Base-by-base conservation (phyloP, 768 basidiomycete genomes). In the Tylopilus felleus region DNA sequence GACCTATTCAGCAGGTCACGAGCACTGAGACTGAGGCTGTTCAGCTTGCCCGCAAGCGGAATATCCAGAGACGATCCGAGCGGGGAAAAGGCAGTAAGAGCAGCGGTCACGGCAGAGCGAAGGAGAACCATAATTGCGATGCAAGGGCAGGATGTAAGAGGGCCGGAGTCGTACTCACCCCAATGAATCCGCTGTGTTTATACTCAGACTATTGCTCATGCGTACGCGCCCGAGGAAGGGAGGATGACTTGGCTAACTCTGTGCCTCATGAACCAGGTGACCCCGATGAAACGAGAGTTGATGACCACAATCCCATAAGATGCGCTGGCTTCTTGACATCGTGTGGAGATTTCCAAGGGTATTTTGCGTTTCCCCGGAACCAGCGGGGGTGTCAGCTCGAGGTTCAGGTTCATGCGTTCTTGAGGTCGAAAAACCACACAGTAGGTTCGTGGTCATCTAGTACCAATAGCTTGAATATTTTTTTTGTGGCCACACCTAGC, bases 1-100 rank as follows among this genome's bases (percentile, higher is more conserved):
- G 63, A 33, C 40, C 43, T 51, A 53, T 53, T 59, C 29, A 64
- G 21, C 7, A 66, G n/a, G 5, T 55, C 61, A 28, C 59, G 58
- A 23, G 65, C 66, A 5, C 23, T 38, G 1, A 56, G 63, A 43
- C 45, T 65, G 33, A 66, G 57, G 33, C 27, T 31, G 25, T 17
- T 49, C 17, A 66, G 44, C 48, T 50, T 68, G 14, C 60, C 51
- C 13, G 23, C 47, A 8, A 66, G 51, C 13, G 66, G 51, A 38
- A 51, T 19, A 22, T 56, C 58, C 22, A 53, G 19, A 8, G 54
- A 45, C 7, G 29, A 51, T 38, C 53, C 54, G 7, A 63, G n/a
- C 4, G 51, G 23, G 23, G 53, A 53, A 22, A 58, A 33, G 23
- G 51, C 48, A 5, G 38, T 50, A 3, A 59, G 23, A 2, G 47